Conservation (phyloP, 2,329 filamentous ascomycete species). For the Phialophora tarda region DNA sequence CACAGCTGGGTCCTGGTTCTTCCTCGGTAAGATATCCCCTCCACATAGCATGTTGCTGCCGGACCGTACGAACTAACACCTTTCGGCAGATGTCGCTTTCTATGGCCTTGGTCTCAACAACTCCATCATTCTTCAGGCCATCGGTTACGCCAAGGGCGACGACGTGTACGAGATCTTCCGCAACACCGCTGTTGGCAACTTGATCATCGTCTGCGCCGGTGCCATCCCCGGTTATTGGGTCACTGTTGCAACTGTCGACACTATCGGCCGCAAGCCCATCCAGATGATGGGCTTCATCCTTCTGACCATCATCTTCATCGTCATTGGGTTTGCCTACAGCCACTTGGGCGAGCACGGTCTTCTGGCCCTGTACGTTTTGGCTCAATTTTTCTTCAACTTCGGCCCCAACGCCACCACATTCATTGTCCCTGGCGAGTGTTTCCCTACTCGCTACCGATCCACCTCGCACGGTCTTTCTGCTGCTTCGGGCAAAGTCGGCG, state of each 20-base stretch:
- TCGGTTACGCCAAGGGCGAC: slow-evolving; percentile 70
- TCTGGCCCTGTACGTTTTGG: slow-evolving; percentile 67
- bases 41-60: neutral
- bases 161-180: slow-evolving; percentile 72
- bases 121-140: slow-evolving; percentile 70
- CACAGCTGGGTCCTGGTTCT: slow-evolving; percentile 86
- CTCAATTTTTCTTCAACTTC: slow-evolving; percentile 71
- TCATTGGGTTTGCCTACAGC: slow-evolving; percentile 67
- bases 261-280: slow-evolving; percentile 76
- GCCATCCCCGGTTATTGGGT: slow-evolving; percentile 85
- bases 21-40: slow-evolving; percentile 56
- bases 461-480: slow-evolving; percentile 70
- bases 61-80: neutral
- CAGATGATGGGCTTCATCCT: slow-evolving; percentile 67
- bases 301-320: slow-evolving; percentile 65
- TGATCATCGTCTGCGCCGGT: slow-evolving; percentile 78
- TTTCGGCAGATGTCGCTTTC: slow-evolving; percentile 55
- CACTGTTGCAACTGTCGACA: slow-evolving; percentile 75
- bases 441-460: slow-evolving; percentile 67
- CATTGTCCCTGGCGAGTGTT: slow-evolving; percentile 68
- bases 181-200: slow-evolving; percentile 77
- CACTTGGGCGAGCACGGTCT: slow-evolving; percentile 56
- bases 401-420: slow-evolving; percentile 71
- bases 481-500: slow-evolving; percentile 70
- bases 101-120: slow-evolving; percentile 78